Evolutionary conservation across 1,284 basidiomycete species (phyloP).

Genomic region (Ustilago tritici): DNA sequence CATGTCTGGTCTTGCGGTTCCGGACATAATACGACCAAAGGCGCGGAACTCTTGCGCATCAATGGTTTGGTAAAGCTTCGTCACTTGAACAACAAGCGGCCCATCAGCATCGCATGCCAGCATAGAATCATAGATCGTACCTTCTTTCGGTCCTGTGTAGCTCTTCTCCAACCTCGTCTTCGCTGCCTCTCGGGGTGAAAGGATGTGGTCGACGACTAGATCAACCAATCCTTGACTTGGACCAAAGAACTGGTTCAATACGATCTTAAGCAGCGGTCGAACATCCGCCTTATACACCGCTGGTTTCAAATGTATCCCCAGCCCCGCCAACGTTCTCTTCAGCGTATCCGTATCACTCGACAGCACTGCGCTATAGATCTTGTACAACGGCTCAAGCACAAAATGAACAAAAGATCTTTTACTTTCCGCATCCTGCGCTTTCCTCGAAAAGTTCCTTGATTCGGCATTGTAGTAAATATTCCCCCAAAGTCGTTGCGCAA

Average conservation of each 20-base stretch:
- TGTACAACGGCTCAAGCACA: conserved; percentile 95
- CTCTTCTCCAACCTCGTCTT: conserved; percentile 75
- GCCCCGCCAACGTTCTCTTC: conserved; percentile 80
- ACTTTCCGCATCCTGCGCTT: conserved; percentile 82
- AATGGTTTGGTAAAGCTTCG: conserved; percentile 93
- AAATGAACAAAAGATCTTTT: conserved; percentile 94
- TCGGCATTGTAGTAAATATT: conserved; percentile 93
- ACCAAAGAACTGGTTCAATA: conserved; percentile 96
- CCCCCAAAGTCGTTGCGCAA: conserved; percentile 92
- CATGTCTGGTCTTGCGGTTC: conserved; percentile 84
- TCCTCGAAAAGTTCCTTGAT: conserved; percentile 86
- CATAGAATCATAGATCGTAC: conserved; percentile 77
- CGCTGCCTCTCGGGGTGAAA: conserved; percentile 82
- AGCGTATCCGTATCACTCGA: conserved; percentile 89
- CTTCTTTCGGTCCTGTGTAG: conserved; percentile 51
- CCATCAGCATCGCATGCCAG: conserved; percentile 84
- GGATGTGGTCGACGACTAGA: conserved; percentile 88
- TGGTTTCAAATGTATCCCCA: conserved; percentile 90
- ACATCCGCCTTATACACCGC: conserved; percentile 99
- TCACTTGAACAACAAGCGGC: conserved; percentile 89
- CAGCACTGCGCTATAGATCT: conserved; percentile 92
- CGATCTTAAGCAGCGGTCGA: conserved; percentile 89
- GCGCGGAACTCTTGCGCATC: conserved; percentile 96
- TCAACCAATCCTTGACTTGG: conserved; percentile 85
- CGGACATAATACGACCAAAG: conserved; percentile 93